These are phyloP conservation scores for Pestalotiopsis sp. DNA, from an alignment of 2,329 filamentous ascomycete genomes.

Conservation along the genomic window DNA sequence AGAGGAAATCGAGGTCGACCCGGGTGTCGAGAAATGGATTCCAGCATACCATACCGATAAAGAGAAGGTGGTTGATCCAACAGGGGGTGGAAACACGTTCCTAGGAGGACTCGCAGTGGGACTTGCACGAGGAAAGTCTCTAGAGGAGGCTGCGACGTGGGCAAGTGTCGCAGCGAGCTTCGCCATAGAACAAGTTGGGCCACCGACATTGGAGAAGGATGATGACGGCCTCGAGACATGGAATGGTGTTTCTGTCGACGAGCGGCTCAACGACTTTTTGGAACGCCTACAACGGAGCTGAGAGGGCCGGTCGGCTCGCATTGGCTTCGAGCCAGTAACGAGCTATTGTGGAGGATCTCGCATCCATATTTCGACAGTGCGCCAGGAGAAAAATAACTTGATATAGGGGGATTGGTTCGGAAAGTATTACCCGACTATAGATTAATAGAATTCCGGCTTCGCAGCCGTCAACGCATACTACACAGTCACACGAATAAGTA, in stretches of 20 bases:
- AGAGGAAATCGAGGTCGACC: conserved; percentile 62
- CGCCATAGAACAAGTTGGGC: conserved; percentile 90
- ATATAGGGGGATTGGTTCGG: not conserved
- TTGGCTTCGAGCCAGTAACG: not conserved
- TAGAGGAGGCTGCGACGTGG: conserved; percentile 74
- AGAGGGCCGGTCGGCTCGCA: not conserved
- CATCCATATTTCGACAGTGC: not conserved
- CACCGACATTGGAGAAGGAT: conserved; percentile 57
- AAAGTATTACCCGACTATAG: not conserved
- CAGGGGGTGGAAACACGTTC: conserved; percentile 91
- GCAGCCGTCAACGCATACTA: not conserved
- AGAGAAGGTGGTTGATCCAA: conserved; percentile 79
- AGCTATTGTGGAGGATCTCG: not conserved
- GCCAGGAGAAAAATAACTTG: not conserved
- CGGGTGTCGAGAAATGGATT: conserved; percentile 71
- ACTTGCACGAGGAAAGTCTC: conserved; percentile 56
- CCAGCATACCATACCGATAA: conserved; percentile 67
- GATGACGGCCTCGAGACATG: conserved; percentile 55
- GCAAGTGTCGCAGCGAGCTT: conserved; percentile 85
- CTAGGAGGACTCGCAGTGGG: conserved; percentile 62
- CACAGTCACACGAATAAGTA: not conserved
- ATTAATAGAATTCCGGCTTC: not conserved
- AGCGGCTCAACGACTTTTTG: conserved; percentile 53
- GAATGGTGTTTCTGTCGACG: conserved; percentile 57
- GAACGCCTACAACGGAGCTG: conserved; percentile 29